These are phyloP conservation scores for Malus domestica DNA, from an alignment of 306 rosid genomes.

Conservation along the genomic window ASM211411v1 NC_041795.1:30102001-30102500, in stretches of 20 bases:
- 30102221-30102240: constrained; percentile 92
- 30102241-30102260: constrained; percentile 92
- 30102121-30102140: neutral
- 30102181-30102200: constrained; percentile 84
- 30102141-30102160: constrained; percentile 1
- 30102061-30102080: neutral
- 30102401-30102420: neutral
- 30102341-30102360: neutral
- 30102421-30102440: neutral
- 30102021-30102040: neutral
- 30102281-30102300: constrained; percentile 61
- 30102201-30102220: constrained; percentile 79
- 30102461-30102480: neutral
- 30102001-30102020: neutral
- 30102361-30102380: neutral
- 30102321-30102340: neutral
- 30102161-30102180: constrained; percentile 78
- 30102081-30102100: neutral
- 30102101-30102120: constrained; percentile 3
- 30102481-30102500: neutral
- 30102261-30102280: constrained; percentile 97
- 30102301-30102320: neutral
- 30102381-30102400: neutral
- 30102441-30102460: neutral
- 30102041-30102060: neutral